Evolutionary conservation across 2,329 filamentous ascomycete genomes (phyloP).

Genomic region (Aspergillaceae sp.): DNA sequence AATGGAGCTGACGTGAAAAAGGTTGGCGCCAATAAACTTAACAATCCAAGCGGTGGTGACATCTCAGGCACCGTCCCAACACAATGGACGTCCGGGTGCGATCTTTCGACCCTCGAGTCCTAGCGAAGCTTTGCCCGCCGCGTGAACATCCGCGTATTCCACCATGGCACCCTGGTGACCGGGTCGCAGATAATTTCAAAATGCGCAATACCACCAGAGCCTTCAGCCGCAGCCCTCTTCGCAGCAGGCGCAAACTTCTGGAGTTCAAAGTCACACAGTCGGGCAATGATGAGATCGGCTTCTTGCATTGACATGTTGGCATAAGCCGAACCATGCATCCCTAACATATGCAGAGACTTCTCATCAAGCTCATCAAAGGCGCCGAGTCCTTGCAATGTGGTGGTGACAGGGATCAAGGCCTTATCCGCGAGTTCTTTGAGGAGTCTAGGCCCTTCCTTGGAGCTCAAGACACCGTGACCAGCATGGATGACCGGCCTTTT

Average conservation of each 20-base stretch:
- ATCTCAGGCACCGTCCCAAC: slow-evolving; percentile 45
- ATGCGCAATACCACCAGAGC: slow-evolving; percentile 82
- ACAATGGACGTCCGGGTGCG: slow-evolving; percentile 30
- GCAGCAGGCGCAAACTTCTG: slow-evolving; percentile 78
- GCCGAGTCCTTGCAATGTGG: slow-evolving; percentile 82
- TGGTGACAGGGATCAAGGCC: slow-evolving; percentile 81
- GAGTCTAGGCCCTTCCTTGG: slow-evolving; percentile 63
- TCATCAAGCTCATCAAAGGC: slow-evolving; percentile 81
- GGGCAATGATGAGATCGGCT: slow-evolving; percentile 82
- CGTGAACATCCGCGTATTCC: slow-evolving; percentile 63
- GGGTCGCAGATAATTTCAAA: slow-evolving; percentile 50
- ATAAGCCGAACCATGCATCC: slow-evolving; percentile 90
- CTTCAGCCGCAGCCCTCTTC: slow-evolving; percentile 67
- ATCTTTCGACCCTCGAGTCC: slow-evolving; percentile 42
- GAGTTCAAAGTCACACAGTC: slow-evolving; percentile 76
- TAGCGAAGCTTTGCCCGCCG: slow-evolving; percentile 54
- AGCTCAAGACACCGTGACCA: slow-evolving; percentile 72
- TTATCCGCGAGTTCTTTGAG: slow-evolving; percentile 75
- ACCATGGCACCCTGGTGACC: slow-evolving; percentile 78
- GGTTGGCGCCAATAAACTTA: too few relatives aligned
- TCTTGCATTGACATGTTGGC: slow-evolving; percentile 95
- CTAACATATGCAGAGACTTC: slow-evolving; percentile 91
- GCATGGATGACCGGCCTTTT: slow-evolving; percentile 91
- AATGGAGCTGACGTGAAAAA: too few relatives aligned
- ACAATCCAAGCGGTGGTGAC: too few relatives aligned